Base-by-base conservation (phyloP, 148 eudicot genomes). In the Vaccinium corymbosum region DNA sequence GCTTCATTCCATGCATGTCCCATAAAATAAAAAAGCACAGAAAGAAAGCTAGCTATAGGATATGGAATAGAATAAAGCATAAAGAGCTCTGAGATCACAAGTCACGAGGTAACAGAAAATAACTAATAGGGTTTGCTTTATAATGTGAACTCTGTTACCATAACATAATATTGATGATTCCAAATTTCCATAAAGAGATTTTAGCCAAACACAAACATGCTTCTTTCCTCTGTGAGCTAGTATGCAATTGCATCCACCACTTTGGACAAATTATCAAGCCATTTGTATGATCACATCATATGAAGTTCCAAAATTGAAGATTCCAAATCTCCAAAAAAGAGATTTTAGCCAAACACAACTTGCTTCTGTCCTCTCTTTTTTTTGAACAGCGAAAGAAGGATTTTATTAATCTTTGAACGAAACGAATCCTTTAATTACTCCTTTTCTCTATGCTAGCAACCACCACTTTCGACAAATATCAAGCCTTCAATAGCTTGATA, bases 11-110 rank as follows among this genome's bases (percentile, higher is more conserved):
- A 83, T 77, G 75, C 25, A 81, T 48, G 61, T 64, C 61, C 76
- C 71, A 10, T 50, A 1, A 12, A 42, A 42, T 4, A 42, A 42
- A 42, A 27, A 74, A 51, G 12, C 13, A 42, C 49, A 15, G 20
- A 81, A 38, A 6, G 52, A 73, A 86, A 81, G 83, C 13, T 22
- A 12, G 3, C 38, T 42, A 42, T 42, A 42, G 76, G 42, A 81
- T 51, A 20, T 49, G 77, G 83, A 81, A 81, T 68, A 81, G 83
- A 68, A 81, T 68, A 81, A 81, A 81, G 83, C 61, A 81, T 80
- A 86, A 86, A 80, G 86, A 81, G 83, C 15, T 46, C 83, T 25
- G 35, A 11, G 10, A 22, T 66, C 35, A 11, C 83, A 81, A 22
- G 17, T 10, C 42, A 57, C 57, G 35, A 20, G 35, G 73, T 32